Base-by-base conservation (phyloP, 2,329 filamentous ascomycete genomes). In the Colletotrichum musae region DNA sequence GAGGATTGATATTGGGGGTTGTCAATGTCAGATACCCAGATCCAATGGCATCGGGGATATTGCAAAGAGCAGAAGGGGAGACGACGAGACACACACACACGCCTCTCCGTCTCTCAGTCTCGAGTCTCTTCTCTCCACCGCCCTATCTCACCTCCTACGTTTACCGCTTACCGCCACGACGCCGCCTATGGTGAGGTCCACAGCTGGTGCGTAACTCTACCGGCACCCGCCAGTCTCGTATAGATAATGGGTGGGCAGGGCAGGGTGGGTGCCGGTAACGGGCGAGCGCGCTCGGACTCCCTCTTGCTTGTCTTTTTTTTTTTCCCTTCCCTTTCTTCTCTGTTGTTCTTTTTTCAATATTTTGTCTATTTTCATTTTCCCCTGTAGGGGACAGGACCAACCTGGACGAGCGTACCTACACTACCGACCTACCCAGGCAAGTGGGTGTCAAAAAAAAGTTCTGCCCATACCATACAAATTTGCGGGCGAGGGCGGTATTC, bases 141-240 rank as follows among this genome's bases (percentile, higher is more conserved):
- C 26, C 21, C 28, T 58, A 58, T 54, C 21, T 58, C 53, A 26
- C 39, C 39, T 65, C 16, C 13, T 12, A 43, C 41, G 32, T 36
- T 36, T 36, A 36, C 32, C 32, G 32, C 32, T 36, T 45, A 45
- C 39, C 26, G 28, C 47, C 45, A n/a, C 9, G n/a, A 28, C 21
- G 18, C 47, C 52, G 32, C 32, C 32, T 10, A 10, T 10, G 32
- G 32, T 10, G 15, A 64, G 45, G 41, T 18, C 64, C 64, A 64
- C 52, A 39, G 21, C 47, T 16, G 58, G 41, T 28, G 51, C 43
- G 21, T 36, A 58, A 58, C 36, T 64, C 61, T 52, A 52, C 59
- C 21, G 26, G 26, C 43, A 52, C 24, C 51, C 58, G 43, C 21
- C 48, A 41, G 64, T 64, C 59, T 68, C 64, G 64, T 64, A 62